Percentiles rank a stretch among this genome's conserved stretches.
These are phyloP conservation scores for Begonia fuchsioides DNA, from an alignment of 306 rosid genomes.

Conservation along the genomic window DNA sequence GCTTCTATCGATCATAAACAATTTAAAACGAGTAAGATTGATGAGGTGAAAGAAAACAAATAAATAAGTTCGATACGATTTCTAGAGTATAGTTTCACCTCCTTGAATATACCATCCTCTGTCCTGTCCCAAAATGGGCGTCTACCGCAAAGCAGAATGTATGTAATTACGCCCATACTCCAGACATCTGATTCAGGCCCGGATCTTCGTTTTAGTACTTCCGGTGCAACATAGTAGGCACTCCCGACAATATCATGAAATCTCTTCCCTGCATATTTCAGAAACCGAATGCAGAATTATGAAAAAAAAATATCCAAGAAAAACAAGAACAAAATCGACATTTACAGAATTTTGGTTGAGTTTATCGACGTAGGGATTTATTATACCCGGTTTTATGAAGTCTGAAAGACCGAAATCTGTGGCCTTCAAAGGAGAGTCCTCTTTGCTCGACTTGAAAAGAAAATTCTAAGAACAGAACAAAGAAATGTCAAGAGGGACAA, in stretches of 20 bases:
- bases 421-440: conserved; percentile 74
- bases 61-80: background rate
- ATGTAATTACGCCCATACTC: conserved; percentile 98
- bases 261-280: conserved; percentile 49
- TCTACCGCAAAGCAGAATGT: conserved; percentile 91
- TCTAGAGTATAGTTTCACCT: conserved; percentile 41
- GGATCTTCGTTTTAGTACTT: conserved; percentile 88
- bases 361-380: conserved; percentile 7
- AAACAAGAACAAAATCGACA: conserved; percentile 10
- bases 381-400: conserved; percentile 79
- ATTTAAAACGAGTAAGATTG: background rate
- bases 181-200: conserved; percentile 99
- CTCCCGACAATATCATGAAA: conserved; percentile 96
- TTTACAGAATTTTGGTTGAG: conserved; percentile 2
- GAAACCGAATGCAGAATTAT: conserved; percentile 7
- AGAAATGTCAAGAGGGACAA: background rate
- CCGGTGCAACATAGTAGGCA: conserved; percentile 98
- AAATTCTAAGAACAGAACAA: conserved; percentile 51
- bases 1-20: background rate
- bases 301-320: background rate
- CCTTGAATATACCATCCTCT: conserved; percentile 99
- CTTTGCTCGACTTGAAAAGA: conserved; percentile 67
- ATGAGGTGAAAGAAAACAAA: conserved; percentile 6
- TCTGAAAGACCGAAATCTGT: conserved; percentile 98
- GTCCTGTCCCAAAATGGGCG: conserved; percentile 99